Conservation (phyloP, 2,329 filamentous ascomycete species). For the Tolypocladium endophyticum region DNA sequence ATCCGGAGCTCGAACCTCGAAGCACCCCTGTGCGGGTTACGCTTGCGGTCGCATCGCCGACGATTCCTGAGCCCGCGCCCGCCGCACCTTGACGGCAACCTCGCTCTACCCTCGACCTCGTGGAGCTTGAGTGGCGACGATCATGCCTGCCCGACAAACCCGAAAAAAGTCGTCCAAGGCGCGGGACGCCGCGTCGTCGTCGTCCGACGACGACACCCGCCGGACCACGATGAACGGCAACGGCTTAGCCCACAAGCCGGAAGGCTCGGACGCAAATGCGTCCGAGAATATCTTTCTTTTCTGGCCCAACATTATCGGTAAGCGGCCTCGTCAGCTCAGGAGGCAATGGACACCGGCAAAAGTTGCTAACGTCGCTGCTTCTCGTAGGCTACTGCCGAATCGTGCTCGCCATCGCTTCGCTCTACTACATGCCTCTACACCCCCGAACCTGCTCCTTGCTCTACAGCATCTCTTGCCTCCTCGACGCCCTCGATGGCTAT, state of each 20-base stretch:
- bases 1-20: not conserved
- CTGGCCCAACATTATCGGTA: conserved; percentile 74
- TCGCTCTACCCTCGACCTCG: not conserved
- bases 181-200: conserved; percentile 14
- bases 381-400: conserved; percentile 63
- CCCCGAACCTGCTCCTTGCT: conserved; percentile 87
- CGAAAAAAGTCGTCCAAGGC: conserved; percentile 27
- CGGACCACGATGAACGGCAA: conserved; percentile 32
- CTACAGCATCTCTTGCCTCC: conserved; percentile 88
- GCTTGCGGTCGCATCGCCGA: not conserved
- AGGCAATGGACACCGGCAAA: not conserved
- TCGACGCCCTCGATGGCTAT: conserved; percentile 90
- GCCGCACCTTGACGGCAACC: not conserved
- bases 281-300: conserved; percentile 74
- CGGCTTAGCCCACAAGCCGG: conserved; percentile 25
- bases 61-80: conserved; percentile 1
- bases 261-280: conserved; percentile 24
- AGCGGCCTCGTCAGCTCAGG: conserved; percentile 10
- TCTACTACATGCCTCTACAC: conserved; percentile 99
- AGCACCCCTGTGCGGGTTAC: not conserved
- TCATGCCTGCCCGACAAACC: conserved; percentile 28
- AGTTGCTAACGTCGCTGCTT: conserved; percentile 6
- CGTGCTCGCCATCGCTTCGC: conserved; percentile 73
- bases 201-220: conserved; percentile 17
- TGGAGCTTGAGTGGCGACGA: conserved; percentile 1